Percentiles rank a stretch among this genome's conserved stretches.
These are phyloP conservation scores for Malus sieversii DNA, from an alignment of 306 rosid species.

Conservation along the genomic window DNA sequence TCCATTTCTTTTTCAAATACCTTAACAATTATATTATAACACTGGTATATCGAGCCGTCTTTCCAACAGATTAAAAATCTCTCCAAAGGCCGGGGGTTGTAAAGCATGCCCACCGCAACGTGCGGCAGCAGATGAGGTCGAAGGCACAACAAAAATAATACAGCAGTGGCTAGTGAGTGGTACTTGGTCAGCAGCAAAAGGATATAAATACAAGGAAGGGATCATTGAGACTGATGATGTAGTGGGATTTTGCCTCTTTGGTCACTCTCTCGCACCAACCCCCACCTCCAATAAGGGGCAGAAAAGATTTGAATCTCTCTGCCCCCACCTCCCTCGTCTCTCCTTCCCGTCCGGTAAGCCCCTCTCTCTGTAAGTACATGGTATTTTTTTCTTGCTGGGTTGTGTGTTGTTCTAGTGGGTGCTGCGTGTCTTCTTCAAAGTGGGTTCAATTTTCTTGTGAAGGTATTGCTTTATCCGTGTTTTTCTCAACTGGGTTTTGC, in stretches of 20 bases:
- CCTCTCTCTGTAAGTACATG: background rate
- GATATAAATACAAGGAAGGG: constrained; percentile 9
- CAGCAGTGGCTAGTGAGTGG: background rate
- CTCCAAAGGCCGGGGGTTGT: too few relatives aligned
- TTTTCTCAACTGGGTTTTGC: background rate
- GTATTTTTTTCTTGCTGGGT: background rate
- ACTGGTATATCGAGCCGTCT: too few relatives aligned
- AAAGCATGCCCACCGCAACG: too few relatives aligned
- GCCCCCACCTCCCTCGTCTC: constrained; percentile 4
- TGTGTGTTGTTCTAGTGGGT: background rate
- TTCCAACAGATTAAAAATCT: too few relatives aligned
- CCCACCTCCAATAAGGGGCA: constrained; percentile 15
- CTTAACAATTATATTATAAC: too few relatives aligned
- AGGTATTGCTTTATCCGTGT: background rate
- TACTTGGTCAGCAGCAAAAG: background rate
- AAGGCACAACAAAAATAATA: background rate
- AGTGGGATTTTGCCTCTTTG: constrained; percentile 25
- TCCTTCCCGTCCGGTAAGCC: constrained; percentile 2
- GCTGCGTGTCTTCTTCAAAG: background rate
- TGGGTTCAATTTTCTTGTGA: background rate
- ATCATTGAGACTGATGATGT: constrained; percentile 1
- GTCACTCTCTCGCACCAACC: background rate
- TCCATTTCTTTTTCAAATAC: too few relatives aligned
- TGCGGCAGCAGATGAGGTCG: background rate
- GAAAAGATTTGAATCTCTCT: constrained; percentile 21